Conservation (phyloP, 495 filamentous ascomycete genomes). For the Bacidia gigantensis region DNA sequence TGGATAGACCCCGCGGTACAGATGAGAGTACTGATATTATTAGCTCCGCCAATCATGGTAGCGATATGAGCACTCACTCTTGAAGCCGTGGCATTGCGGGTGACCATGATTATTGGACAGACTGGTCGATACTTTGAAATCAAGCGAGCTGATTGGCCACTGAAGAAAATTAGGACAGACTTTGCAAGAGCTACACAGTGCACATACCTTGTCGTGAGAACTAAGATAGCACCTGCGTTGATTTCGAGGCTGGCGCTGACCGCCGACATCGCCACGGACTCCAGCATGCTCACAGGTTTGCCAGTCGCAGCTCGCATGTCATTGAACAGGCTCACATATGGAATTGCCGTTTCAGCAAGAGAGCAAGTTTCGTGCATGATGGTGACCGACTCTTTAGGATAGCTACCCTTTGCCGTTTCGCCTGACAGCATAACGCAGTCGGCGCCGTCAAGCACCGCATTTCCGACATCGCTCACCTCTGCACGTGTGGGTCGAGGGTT, state of each 20-base stretch:
- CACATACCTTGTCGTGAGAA: slow-evolving; percentile 69
- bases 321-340: slow-evolving; percentile 92
- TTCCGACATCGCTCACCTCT: slow-evolving; percentile 96
- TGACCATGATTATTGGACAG: slow-evolving; percentile 98
- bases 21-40: slow-evolving; percentile 54
- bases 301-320: slow-evolving; percentile 73
- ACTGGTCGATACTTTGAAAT: slow-evolving; percentile 97
- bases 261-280: slow-evolving; percentile 91
- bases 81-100: slow-evolving; percentile 67
- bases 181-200: background rate
- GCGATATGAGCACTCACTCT: slow-evolving; percentile 35
- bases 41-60: slow-evolving; percentile 11
- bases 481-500: slow-evolving; percentile 96
- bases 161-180: slow-evolving; percentile 25
- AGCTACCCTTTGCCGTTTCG: slow-evolving; percentile 95
- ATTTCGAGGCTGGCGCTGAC: slow-evolving; percentile 89
- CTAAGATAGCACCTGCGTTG: slow-evolving; percentile 88
- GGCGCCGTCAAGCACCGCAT: slow-evolving; percentile 91
- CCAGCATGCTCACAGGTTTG: slow-evolving; percentile 69
- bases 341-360: slow-evolving; percentile 88
- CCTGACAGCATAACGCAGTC: slow-evolving; percentile 99
- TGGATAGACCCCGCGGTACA: slow-evolving; percentile 96
- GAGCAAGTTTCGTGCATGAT: slow-evolving; percentile 98
- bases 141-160: slow-evolving; percentile 80
- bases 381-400: slow-evolving; percentile 78